Evolutionary conservation across 2,329 filamentous ascomycete species (phyloP).

Genomic region (Fusarium proliferatum): DNA sequence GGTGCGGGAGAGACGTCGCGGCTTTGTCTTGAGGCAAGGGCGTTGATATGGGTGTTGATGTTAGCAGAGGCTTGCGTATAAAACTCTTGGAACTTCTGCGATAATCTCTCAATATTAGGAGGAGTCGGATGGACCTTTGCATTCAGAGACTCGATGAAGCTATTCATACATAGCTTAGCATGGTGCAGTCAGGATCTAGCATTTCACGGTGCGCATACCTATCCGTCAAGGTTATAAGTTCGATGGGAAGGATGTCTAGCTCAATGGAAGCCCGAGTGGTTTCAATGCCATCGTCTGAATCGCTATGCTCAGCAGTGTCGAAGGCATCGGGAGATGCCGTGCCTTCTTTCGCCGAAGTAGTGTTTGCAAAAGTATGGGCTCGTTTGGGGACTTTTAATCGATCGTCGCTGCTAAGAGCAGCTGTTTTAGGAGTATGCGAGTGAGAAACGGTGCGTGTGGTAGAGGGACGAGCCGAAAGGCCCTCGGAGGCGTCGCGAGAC

Average conservation of each 20-base stretch:
- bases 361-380: constrained; percentile 60
- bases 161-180: constrained; percentile 51
- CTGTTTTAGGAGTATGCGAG: constrained; percentile 38
- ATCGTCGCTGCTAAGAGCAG: constrained; percentile 46
- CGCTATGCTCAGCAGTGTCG: constrained; percentile 56
- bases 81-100: constrained; percentile 93
- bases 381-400: constrained; percentile 53
- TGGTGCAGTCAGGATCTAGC: background rate
- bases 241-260: constrained; percentile 91
- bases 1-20: constrained; percentile 71
- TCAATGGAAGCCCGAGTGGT: constrained; percentile 70
- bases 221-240: constrained; percentile 90
- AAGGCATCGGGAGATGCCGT: constrained; percentile 59
- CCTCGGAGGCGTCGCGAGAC: constrained; percentile 45
- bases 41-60: constrained; percentile 87
- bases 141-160: constrained; percentile 90
- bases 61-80: constrained; percentile 84
- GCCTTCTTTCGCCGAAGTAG: constrained; percentile 42
- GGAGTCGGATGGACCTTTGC: constrained; percentile 89
- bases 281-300: constrained; percentile 60
- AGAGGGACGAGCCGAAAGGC: constrained; percentile 46
- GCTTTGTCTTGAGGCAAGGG: constrained; percentile 78
- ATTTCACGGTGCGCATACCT: constrained; percentile 65
- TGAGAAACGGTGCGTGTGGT: constrained; percentile 48
- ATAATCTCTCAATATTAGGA: constrained; percentile 83